Evolutionary conservation across 108 stramenopile genomes (phyloP).

Genomic region (Chaetoceros muelleri): DNA sequence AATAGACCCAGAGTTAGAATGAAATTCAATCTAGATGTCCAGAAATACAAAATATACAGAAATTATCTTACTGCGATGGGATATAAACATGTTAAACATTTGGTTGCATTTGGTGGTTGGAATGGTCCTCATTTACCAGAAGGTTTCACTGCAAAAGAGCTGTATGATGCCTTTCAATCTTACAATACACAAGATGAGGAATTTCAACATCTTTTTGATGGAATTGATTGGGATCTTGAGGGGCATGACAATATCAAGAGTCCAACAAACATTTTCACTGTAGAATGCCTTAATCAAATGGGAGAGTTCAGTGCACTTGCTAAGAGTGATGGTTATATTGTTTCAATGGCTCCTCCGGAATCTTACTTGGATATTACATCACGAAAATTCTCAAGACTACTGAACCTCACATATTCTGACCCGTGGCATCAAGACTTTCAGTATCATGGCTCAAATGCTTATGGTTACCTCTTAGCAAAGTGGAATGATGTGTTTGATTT

Average conservation of each 20-base stretch:
- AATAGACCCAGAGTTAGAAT: slow-evolving; percentile 4
- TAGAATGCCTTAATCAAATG: slow-evolving; percentile 47
- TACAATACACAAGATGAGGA: slow-evolving; percentile 11
- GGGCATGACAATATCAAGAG: slow-evolving; percentile 48
- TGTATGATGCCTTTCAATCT: slow-evolving; percentile 31
- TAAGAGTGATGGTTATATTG: slow-evolving; percentile 40
- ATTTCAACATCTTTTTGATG: slow-evolving; percentile 48
- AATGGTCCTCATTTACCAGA: slow-evolving; percentile 59
- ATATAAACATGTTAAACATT: slow-evolving; percentile 35
- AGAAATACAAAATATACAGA: slow-evolving; percentile 21
- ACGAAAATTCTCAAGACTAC: slow-evolving; percentile 17
- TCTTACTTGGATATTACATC: slow-evolving; percentile 61
- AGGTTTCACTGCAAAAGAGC: slow-evolving; percentile 17
- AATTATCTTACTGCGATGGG: slow-evolving; percentile 14
- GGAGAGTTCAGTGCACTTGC: slow-evolving; percentile 37
- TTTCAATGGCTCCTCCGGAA: slow-evolving; percentile 78
- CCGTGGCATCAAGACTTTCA: slow-evolving; percentile 41
- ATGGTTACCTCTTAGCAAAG: slow-evolving; percentile 62
- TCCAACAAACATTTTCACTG: slow-evolving; percentile 35
- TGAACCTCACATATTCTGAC: slow-evolving; percentile 36
- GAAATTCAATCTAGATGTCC: slow-evolving; percentile 24
- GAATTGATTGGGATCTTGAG: slow-evolving; percentile 84
- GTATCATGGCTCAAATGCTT: slow-evolving; percentile 66
- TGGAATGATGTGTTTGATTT: slow-evolving; percentile 64
- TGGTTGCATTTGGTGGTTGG: slow-evolving; percentile 73